Percentiles rank a stretch among this genome's conserved stretches.
phyloP scores from a whole-genome alignment of 2,329 filamentous ascomycete species.

The Phyllosticta citriasiana region DNA sequence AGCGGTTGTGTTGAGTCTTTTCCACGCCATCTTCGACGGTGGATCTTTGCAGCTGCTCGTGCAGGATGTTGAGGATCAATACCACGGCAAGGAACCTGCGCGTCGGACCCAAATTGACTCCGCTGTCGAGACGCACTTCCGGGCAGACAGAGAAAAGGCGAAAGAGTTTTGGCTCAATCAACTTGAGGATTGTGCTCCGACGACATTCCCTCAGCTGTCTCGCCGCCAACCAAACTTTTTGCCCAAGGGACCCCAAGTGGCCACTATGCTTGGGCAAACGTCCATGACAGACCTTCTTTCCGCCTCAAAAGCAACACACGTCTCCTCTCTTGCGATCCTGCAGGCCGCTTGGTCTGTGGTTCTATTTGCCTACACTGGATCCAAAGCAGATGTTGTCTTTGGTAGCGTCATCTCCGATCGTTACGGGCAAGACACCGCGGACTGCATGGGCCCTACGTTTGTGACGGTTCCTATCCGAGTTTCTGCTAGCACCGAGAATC shows the following conservation, averaged over 20 bases:
- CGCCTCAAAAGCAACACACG: conserved; percentile 4
- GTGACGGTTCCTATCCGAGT: conserved; percentile 8
- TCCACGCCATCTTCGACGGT: conserved; percentile 76
- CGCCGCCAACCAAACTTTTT: background rate
- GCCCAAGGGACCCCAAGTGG: background rate
- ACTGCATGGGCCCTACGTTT: conserved; percentile 8
- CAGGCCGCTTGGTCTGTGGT: conserved; percentile 8
- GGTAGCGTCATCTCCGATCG: conserved; percentile 9
- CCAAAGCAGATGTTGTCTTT: conserved; percentile 5
- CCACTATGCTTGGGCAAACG: background rate
- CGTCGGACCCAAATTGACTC: conserved; percentile 43
- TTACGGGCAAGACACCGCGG: conserved; percentile 4
- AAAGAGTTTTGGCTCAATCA: conserved; percentile 55
- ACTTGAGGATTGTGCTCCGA: conserved; percentile 40
- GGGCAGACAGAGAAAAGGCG: conserved; percentile 34
- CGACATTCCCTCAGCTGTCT: conserved; percentile 22
- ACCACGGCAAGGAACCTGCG: conserved; percentile 36
- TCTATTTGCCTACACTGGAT: conserved; percentile 7
- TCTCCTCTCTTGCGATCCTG: conserved; percentile 4
- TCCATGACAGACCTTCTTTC: background rate
- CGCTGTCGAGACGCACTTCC: conserved; percentile 50
- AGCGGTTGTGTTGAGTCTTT: conserved; percentile 39
- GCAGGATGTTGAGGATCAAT: conserved; percentile 53
- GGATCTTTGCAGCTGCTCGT: conserved; percentile 59
- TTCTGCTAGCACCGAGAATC: background rate